phyloP scores from a whole-genome alignment of 441 rosid genomes.

The Gossypium gossypioides region DNA sequence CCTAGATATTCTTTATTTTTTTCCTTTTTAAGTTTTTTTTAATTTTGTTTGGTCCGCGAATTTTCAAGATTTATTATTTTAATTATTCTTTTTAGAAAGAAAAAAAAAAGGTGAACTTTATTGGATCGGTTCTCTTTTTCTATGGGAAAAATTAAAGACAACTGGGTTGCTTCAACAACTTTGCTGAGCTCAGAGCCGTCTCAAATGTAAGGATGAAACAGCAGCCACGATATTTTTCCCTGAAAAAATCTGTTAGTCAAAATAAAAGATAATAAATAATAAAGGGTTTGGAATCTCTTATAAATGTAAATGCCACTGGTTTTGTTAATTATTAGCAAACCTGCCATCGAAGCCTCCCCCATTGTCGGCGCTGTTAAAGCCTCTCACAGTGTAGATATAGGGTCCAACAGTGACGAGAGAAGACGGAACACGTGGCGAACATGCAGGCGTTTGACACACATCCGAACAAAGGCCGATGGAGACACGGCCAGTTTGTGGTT shows the following conservation, averaged over 20 bases:
- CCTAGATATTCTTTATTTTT: neutral
- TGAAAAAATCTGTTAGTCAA: neutral
- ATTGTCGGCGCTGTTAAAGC: neutral
- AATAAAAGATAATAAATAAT: neutral
- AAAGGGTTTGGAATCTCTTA: neutral
- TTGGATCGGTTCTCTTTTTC: neutral
- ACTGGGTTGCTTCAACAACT: neutral
- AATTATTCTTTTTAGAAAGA: neutral
- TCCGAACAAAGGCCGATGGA: neutral
- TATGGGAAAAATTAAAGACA: neutral
- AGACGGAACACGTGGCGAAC: neutral
- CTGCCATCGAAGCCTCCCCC: neutral
- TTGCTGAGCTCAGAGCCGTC: neutral
- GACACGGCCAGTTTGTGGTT: neutral
- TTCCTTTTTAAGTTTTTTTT: neutral
- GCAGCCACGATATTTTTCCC: constrained; percentile 6
- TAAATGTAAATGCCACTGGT: neutral
- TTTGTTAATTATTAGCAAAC: neutral
- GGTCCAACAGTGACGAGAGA: neutral
- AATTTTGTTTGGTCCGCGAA: neutral
- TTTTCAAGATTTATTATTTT: neutral
- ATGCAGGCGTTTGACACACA: neutral
- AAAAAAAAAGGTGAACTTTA: neutral
- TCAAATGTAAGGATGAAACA: neutral
- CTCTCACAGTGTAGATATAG: no score